Percentiles rank a stretch among this genome's conserved stretches.
phyloP scores from a whole-genome alignment of 169 alveolate genomes.

The Babesia bigemina region DNA sequence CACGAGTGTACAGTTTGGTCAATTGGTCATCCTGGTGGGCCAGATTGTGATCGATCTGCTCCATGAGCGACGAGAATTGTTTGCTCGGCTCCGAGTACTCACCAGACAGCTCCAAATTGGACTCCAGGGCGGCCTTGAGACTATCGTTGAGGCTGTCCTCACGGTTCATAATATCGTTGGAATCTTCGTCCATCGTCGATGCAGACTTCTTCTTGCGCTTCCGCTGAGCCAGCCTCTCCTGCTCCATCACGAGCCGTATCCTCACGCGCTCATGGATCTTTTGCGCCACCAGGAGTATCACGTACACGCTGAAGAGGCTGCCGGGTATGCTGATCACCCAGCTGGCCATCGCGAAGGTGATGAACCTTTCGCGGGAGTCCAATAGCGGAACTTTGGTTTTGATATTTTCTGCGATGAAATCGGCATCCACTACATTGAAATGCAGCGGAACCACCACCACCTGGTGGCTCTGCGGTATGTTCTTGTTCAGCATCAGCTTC shows the following conservation, averaged over 20 bases:
- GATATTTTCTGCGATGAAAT: slow-evolving; percentile 34
- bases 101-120: slow-evolving; percentile 34
- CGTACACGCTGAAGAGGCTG: slow-evolving; percentile 50
- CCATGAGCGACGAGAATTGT: slow-evolving; percentile 16
- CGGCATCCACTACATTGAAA: slow-evolving; percentile 55
- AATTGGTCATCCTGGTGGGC: slow-evolving; percentile 25
- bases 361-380: slow-evolving; percentile 57
- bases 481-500: slow-evolving; percentile 76
- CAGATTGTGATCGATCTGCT: slow-evolving; percentile 7
- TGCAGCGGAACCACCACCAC: slow-evolving; percentile 58
- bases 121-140: slow-evolving; percentile 36
- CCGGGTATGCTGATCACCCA: slow-evolving; percentile 42
- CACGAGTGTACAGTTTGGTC: background rate
- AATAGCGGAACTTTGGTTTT: slow-evolving; percentile 38
- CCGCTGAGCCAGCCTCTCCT: slow-evolving; percentile 39
- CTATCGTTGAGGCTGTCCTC: slow-evolving; percentile 42
- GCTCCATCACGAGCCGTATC: slow-evolving; percentile 35
- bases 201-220: slow-evolving; percentile 24
- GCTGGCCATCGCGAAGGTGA: slow-evolving; percentile 46
- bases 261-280: slow-evolving; percentile 66
- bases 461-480: slow-evolving; percentile 82
- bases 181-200: slow-evolving; percentile 16
- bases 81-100: background rate
- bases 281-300: slow-evolving; percentile 37
- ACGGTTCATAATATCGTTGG: slow-evolving; percentile 39